These are phyloP conservation scores for Saccharomycopsis fibuligera DNA, from an alignment of 805 yeast species.

Conservation along the genomic window DNA sequence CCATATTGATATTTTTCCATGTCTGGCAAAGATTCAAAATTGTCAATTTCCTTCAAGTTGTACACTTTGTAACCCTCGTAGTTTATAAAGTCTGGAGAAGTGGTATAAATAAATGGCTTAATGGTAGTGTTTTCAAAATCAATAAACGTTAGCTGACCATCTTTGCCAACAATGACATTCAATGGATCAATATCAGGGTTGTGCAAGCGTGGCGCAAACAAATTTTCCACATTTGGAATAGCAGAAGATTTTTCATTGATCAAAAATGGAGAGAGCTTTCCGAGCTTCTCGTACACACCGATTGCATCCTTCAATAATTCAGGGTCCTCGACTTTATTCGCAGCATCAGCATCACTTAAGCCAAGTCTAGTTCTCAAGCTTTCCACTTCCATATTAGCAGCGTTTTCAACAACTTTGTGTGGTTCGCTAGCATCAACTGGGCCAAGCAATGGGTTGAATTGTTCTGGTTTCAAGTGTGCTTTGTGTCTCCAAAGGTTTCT, in stretches of 20 bases:
- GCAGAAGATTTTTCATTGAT: conserved; percentile 42
- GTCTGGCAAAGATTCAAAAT: conserved; percentile 59
- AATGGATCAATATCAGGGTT: conserved; percentile 88
- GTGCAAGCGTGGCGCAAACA: conserved; percentile 66
- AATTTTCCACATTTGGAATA: conserved; percentile 55
- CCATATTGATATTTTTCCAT: conserved; percentile 73
- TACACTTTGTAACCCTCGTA: conserved; percentile 87
- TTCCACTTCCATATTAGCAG: conserved; percentile 64
- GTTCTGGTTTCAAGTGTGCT: conserved; percentile 42
- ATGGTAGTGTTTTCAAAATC: conserved; percentile 81
- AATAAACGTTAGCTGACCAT: conserved; percentile 44
- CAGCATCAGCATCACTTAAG: conserved; percentile 47
- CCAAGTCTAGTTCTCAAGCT: conserved; percentile 48
- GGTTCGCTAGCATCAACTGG: conserved; percentile 69
- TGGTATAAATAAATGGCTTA: conserved; percentile 75
- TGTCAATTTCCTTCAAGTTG: conserved; percentile 65
- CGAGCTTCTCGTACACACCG: conserved; percentile 55
- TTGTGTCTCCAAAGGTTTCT: conserved; percentile 70
- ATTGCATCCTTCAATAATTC: conserved; percentile 43
- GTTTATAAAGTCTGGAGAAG: conserved; percentile 76
- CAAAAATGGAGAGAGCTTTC: conserved; percentile 49
- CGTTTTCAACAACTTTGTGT: conserved; percentile 52
- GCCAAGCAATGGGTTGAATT: conserved; percentile 51
- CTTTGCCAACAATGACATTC: conserved; percentile 57
- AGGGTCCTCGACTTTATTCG: conserved; percentile 33